phyloP scores from a whole-genome alignment of 1,284 basidiomycete species.

The Porodaedalea pini region DNA sequence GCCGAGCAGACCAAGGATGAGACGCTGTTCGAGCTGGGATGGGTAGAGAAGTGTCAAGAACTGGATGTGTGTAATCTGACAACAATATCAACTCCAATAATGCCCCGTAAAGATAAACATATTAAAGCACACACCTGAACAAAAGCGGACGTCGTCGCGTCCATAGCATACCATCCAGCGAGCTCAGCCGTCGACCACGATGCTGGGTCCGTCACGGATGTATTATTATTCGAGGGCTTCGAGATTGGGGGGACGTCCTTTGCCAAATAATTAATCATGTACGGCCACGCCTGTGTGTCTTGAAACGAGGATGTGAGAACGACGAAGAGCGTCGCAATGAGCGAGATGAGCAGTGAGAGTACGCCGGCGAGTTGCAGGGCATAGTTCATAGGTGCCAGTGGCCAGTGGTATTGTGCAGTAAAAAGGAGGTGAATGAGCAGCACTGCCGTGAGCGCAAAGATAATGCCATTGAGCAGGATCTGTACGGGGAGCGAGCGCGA shows the following conservation, averaged over 20 bases:
- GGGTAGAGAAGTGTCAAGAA: conserved; percentile 95
- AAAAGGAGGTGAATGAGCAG: conserved; percentile 91
- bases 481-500: conserved; percentile 89
- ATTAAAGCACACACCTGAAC: conserved; percentile 59
- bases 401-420: conserved; percentile 95
- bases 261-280: conserved; percentile 89
- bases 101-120: not conserved
- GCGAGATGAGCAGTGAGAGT: conserved; percentile 71
- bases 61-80: conserved; percentile 93
- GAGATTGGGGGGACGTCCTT: conserved; percentile 70
- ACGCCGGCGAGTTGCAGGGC: conserved; percentile 84
- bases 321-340: conserved; percentile 75
- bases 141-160: conserved; percentile 78
- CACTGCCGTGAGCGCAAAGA: conserved; percentile 83
- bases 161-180: conserved; percentile 85
- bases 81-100: not conserved
- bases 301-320: conserved; percentile 59
- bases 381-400: conserved; percentile 90
- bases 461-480: conserved; percentile 83
- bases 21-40: conserved; percentile 82
- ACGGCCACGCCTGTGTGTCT: conserved; percentile 83
- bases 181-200: conserved; percentile 67
- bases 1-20: conserved; percentile 85
- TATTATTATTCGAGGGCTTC: no score
- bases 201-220: conserved; percentile 29